These are phyloP conservation scores for Pestalotiopsis sp. DNA, from an alignment of 2,329 filamentous ascomycete species.

Conservation along the genomic window DNA sequence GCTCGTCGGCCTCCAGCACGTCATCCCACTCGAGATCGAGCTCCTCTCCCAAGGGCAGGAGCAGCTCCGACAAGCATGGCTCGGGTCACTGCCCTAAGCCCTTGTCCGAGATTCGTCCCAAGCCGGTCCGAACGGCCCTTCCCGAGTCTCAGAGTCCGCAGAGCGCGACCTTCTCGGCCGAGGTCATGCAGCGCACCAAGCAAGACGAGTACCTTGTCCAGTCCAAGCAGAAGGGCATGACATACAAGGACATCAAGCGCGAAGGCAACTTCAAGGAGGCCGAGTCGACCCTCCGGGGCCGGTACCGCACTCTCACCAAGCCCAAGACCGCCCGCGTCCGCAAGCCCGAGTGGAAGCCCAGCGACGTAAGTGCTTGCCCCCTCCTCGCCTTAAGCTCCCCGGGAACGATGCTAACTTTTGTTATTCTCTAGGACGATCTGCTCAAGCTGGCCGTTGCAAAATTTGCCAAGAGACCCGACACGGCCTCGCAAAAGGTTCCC, in stretches of 20 bases:
- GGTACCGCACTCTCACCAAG: constrained; percentile 68
- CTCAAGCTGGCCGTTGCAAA: constrained; percentile 46
- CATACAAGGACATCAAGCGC: constrained; percentile 66
- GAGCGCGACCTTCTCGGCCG: neutral
- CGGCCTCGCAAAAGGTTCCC: constrained; percentile 42
- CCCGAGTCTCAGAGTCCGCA: neutral
- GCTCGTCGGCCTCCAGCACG: too few relatives aligned
- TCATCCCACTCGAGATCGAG: neutral
- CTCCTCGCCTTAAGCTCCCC: neutral
- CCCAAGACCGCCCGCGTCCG: constrained; percentile 62
- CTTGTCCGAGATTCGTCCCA: neutral
- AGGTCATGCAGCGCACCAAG: constrained; percentile 25
- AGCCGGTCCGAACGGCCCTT: neutral
- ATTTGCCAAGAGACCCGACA: constrained; percentile 32
- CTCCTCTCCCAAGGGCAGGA: neutral
- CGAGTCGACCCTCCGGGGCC: constrained; percentile 73
- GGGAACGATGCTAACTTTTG: neutral
- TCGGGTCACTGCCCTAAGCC: neutral
- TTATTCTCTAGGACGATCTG: constrained; percentile 41
- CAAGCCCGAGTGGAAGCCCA: constrained; percentile 64
- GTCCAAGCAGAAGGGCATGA: constrained; percentile 57
- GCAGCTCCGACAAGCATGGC: neutral
- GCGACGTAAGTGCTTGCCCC: constrained; percentile 59
- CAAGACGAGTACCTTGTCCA: constrained; percentile 55
- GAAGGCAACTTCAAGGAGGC: constrained; percentile 61